Base-by-base conservation (phyloP, 805 yeast genomes). In the Ogataea neopini region DNA sequence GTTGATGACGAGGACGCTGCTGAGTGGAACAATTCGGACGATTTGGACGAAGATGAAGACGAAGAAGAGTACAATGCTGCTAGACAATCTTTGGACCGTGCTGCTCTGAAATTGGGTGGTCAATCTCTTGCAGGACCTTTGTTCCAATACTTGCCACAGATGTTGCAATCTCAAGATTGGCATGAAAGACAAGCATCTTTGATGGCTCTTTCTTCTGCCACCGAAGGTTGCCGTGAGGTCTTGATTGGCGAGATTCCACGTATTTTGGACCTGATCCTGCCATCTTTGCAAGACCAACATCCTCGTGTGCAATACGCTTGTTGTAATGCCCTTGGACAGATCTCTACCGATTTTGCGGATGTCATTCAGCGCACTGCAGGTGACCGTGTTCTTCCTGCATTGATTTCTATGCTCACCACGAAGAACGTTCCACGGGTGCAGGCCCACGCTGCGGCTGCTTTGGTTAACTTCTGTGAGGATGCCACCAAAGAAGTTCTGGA, bases 391-490 rank as follows among this genome's bases (percentile, higher is more conserved):
- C 73, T 94, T 46, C 98, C 98, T 6, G 94, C 95, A 2, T 75
- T 94, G 54, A 87, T 94, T 45, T 82, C 95, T 10, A 88, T 80
- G 73, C 76, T 94, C 44, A 82, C 84, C 2, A 74, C 77, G 52
- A 77, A 77, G 53, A 81, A 89, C 41, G 91, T 85, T 48, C 92
- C 95, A 43, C 76, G 98, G 61, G 99, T 94, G 19, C 98, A 92
- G 71, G 88, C 97, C 0, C 99, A 94, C 63, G 98, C 97, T 14
- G 97, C 99, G 36, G 99, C 99, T 44, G 99, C 99, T 0, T 74
- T 92, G 59, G 98, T 94, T 39, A 94, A 94, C 66, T 94, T 94
- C 65, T 81, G 92, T 34, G 99, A 94, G 68, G 89, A 86, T 53
- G 96, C 98, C 2, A 72, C 88, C 5, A 86, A 88, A 61, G 96